phyloP scores from a whole-genome alignment of 2,329 filamentous ascomycete species.

The Cytospora piceae region DNA sequence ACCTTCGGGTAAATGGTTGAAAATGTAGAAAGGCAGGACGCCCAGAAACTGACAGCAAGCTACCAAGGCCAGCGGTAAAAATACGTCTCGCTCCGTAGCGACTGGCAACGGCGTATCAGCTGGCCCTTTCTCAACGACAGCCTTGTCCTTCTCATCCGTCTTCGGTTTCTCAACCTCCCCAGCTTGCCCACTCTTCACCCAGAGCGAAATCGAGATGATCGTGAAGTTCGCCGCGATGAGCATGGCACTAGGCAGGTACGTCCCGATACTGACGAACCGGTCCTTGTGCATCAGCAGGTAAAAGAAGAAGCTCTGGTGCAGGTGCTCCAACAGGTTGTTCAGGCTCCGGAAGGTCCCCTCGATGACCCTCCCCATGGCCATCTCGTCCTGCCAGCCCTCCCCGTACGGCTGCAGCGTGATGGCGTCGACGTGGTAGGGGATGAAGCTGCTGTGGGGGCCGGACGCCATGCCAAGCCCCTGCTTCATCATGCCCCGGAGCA shows the following conservation, averaged over 20 bases:
- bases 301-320: slow-evolving; percentile 99
- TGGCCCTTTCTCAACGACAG: slow-evolving; percentile 39
- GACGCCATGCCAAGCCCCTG: slow-evolving; percentile 88
- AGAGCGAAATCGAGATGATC: slow-evolving; percentile 92
- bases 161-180: slow-evolving; percentile 18
- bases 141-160: slow-evolving; percentile 26
- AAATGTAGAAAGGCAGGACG: slow-evolving; percentile 80
- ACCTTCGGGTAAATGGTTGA: slow-evolving; percentile 71
- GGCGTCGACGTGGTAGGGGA: slow-evolving; percentile 96
- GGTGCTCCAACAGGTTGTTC: slow-evolving; percentile 94
- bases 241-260: slow-evolving; percentile 98
- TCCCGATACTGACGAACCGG: slow-evolving; percentile 96
- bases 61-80: slow-evolving; percentile 75
- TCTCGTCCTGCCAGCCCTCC: slow-evolving; percentile 95
- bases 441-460: slow-evolving; percentile 92
- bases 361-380: slow-evolving; percentile 86
- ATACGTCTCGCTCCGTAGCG: slow-evolving; percentile 65
- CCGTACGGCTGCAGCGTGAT: slow-evolving; percentile 91
- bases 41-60: slow-evolving; percentile 75
- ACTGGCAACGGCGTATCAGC: slow-evolving; percentile 29
- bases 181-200: slow-evolving; percentile 77
- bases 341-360: slow-evolving; percentile 91
- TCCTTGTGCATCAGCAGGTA: slow-evolving; percentile 91
- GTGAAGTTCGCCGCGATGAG: slow-evolving; percentile 91
- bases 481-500: slow-evolving; percentile 89